Evolutionary conservation across 371 early-diverging fungal species (phyloP), one percentile per base, ranked within the genome.

Genomic region (Sporodiniella umbellata): DNA sequence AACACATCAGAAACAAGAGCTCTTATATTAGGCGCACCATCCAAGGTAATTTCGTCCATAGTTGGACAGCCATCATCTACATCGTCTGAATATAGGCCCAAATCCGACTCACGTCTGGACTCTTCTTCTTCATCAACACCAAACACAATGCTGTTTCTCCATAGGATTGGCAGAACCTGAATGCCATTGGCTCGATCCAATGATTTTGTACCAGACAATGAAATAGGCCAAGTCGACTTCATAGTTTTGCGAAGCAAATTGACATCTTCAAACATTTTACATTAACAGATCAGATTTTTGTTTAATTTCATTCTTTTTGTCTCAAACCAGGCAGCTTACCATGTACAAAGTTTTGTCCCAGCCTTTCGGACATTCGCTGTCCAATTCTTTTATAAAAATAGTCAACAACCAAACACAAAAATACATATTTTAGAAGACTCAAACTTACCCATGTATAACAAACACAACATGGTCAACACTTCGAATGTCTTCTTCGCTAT

Each of bases 81-180:
- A 30, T 73, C 76, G 0, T 70, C 67, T n/a, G 66, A 59, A n/a
- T 21, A 31, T 19, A 40, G 15, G 15, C 81, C 79, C 33, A 82
- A 54, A 54, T 83, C 84, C 19, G 75, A 61, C 52, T 82, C 80
- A 11, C 57, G 19, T 2, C 21, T 48, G 12, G 66, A 65, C 3
- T 73, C 75, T 21, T 72, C 70, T 28, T 69, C 67, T 15, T 54
- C 59, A 0, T 80, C 81, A 67, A 78, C 77, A 5, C 87, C 91
- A 70, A 93, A 89, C 10, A 75, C 65, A 17, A 92, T 85, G 51
- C 86, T 79, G 10, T 87, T 83, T 35, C 92, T 74, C 94, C 94
- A 93, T 45, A 88, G 76, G 15, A 93, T 83, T 10, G 94, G 94
- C 8, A 93, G 64, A 1, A 93, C 82, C 59, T 91, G 91, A 3